These are phyloP conservation scores for Aschersonia sp. DNA, from an alignment of 2,329 filamentous ascomycete genomes.

Conservation along the genomic window DNA sequence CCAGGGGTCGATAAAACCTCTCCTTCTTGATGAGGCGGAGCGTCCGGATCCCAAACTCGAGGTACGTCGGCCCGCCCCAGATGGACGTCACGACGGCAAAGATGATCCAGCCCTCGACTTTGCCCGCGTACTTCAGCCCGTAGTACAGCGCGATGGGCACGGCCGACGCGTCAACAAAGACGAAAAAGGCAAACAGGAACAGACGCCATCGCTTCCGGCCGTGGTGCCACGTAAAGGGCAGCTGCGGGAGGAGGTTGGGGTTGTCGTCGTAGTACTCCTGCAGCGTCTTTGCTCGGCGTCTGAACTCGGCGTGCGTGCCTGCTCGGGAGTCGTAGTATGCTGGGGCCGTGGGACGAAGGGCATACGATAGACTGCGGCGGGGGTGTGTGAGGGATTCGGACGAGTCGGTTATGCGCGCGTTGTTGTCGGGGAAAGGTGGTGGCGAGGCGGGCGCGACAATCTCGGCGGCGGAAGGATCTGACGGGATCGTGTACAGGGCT, in stretches of 20 bases:
- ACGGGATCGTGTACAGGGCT: neutral
- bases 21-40: conserved; percentile 32
- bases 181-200: conserved; percentile 30
- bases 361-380: conserved; percentile 20
- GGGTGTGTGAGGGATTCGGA: conserved; percentile 3
- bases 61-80: conserved; percentile 39
- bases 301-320: conserved; percentile 18
- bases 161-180: conserved; percentile 27
- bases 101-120: conserved; percentile 25
- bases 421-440: neutral
- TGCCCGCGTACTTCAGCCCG: conserved; percentile 26
- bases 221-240: conserved; percentile 26
- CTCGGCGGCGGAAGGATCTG: neutral
- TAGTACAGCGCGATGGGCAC: conserved; percentile 39
- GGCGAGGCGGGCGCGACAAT: neutral
- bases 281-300: conserved; percentile 19
- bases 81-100: conserved; percentile 40
- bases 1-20: conserved; percentile 34
- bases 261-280: conserved; percentile 25
- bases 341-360: conserved; percentile 15
- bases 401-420: no score
- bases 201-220: conserved; percentile 26
- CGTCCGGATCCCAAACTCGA: conserved; percentile 35
- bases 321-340: conserved; percentile 26
- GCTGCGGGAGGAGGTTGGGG: conserved; percentile 21